These are phyloP conservation scores for Aspergillus haitiensis DNA, from an alignment of 495 filamentous ascomycete genomes.

Conservation along the genomic window DNA sequence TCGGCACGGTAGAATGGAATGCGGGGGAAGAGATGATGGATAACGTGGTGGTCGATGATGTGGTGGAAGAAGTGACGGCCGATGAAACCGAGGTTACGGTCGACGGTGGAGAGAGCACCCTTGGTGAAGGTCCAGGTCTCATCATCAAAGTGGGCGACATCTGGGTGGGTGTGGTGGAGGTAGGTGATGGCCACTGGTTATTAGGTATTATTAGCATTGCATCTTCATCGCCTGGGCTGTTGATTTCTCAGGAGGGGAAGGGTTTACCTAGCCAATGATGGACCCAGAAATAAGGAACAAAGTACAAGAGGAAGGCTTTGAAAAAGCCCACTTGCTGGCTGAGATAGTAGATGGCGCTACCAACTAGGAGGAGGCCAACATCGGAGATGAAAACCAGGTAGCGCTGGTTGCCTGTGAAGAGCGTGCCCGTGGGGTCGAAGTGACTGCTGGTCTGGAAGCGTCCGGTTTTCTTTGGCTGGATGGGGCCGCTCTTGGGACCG, in stretches of 20 bases:
- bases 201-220: not conserved
- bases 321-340: conserved; percentile 47
- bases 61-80: conserved; percentile 84
- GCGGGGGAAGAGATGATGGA: conserved; percentile 81
- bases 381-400: conserved; percentile 59
- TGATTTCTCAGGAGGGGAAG: not conserved
- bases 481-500: conserved; percentile 46
- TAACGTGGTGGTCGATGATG: conserved; percentile 89
- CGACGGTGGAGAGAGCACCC: conserved; percentile 82
- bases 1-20: conserved; percentile 93
- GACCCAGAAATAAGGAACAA: conserved; percentile 59
- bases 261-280: conserved; percentile 59
- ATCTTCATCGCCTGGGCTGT: not conserved
- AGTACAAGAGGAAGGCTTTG: conserved; percentile 53
- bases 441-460: conserved; percentile 50
- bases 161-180: conserved; percentile 87
- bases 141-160: conserved; percentile 78
- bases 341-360: conserved; percentile 44
- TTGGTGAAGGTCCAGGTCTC: conserved; percentile 81
- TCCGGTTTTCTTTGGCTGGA: conserved; percentile 41
- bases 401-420: conserved; percentile 61
- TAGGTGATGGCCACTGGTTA: conserved; percentile 76
- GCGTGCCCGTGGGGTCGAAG: conserved; percentile 57
- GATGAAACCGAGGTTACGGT: conserved; percentile 87
- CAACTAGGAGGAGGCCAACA: conserved; percentile 52